Evolutionary conservation across 2,329 filamentous ascomycete species (phyloP).

Genomic region (Biscogniauxia mediterranea): DNA sequence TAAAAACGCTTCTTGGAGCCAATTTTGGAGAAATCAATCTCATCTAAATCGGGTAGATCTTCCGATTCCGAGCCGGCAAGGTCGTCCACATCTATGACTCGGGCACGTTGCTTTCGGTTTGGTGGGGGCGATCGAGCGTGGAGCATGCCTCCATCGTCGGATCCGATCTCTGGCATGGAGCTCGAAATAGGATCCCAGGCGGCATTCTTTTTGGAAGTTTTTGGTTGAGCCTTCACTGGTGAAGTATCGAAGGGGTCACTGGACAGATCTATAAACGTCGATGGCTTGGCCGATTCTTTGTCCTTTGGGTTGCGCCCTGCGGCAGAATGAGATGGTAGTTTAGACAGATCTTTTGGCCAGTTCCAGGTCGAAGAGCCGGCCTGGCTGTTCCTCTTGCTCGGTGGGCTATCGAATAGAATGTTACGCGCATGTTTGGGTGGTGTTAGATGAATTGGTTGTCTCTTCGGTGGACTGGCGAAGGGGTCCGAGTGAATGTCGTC

Average conservation of each 20-base stretch:
- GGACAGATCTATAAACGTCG: constrained; percentile 27
- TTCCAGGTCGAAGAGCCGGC: constrained; percentile 1
- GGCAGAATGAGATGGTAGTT: constrained; percentile 3
- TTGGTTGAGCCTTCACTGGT: constrained; percentile 12
- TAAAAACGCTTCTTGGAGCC: constrained; percentile 13
- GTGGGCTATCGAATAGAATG: constrained; percentile 25
- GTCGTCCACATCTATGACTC: constrained; percentile 39
- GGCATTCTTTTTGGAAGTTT: constrained; percentile 24
- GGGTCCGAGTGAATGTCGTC: constrained; percentile 18
- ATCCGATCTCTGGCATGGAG: constrained; percentile 44
- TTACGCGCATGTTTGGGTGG: constrained; percentile 2
- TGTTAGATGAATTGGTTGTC: constrained; percentile 5
- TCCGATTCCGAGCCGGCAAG: constrained; percentile 35
- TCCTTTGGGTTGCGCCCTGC: neutral
- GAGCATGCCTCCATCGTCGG: constrained; percentile 14
- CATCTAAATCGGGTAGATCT: constrained; percentile 48
- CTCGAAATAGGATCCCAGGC: constrained; percentile 54
- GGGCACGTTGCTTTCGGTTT: constrained; percentile 19
- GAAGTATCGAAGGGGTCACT: constrained; percentile 25
- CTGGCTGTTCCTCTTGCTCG: constrained; percentile 1
- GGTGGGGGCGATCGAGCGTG: constrained; percentile 11
- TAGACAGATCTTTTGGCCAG: constrained; percentile 2
- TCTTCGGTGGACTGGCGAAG: constrained; percentile 22
- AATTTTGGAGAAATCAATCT: constrained; percentile 38
- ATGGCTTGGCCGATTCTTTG: constrained; percentile 14